Evolutionary conservation across 129 eudicot species (phyloP), one percentile per base, ranked within the genome.

Genomic region (Flaveria brownii): DNA sequence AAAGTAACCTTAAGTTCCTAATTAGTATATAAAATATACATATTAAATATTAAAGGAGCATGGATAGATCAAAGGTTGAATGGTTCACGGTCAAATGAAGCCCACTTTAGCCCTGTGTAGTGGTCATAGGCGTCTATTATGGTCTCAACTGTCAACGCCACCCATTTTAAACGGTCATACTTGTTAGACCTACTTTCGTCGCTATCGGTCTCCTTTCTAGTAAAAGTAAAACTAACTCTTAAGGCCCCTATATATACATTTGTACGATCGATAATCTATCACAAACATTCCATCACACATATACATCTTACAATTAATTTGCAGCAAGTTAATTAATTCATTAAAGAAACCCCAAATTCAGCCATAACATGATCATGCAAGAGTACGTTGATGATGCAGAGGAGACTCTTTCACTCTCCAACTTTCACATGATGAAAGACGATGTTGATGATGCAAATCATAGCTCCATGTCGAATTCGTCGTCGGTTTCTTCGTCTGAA

Each of bases 401-500:
- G 14, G 83, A 83, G 9, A 60, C 83, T 4, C 80, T 78, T 13
- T 78, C 83, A 51, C 77, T 83, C 22, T 78, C 76, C 18, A 74
- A 74, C 72, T 75, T 78, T 39, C 72, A 26, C 59, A 60, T 68
- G 54, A 60, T 68, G 36, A 65, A 73, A 61, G 72, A 74, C 25
- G 63, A 82, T 14, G 33, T 11, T 8, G 36, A 71, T 42, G 15
- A 70, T 13, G 16, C 57, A 33, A 64, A 81, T 12, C 49, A 17
- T 33, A 57, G 30, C 70, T 42, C 57, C 26, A 22, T 11, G 23
- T 73, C 69, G 26, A 41, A 81, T 1, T 61, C 78, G 2, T 72
- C 77, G 2, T 45, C 50, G 41, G 36, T 4, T 43, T 78, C 84
- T 9, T 84, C 70, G n/a, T 69, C 56, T 2, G 74, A 64, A 20